phyloP scores from a whole-genome alignment of 2,329 filamentous ascomycete species.

The Diaporthe capsici region DNA sequence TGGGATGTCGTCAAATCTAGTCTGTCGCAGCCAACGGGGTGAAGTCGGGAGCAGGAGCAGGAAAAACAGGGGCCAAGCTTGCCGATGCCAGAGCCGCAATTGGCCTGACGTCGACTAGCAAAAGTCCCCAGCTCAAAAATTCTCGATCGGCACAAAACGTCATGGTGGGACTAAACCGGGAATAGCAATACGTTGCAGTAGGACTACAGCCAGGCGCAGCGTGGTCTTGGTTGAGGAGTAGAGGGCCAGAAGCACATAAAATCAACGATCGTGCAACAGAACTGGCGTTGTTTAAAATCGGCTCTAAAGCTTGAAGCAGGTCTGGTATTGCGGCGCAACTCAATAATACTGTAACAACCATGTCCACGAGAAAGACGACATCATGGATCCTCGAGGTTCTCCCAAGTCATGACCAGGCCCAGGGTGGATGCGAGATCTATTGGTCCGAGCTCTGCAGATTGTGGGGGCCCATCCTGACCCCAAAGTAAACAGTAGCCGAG shows the following conservation, averaged over 20 bases:
- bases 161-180: conserved; percentile 24
- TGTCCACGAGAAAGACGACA: neutral
- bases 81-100: conserved; percentile 26
- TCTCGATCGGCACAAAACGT: conserved; percentile 10
- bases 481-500: conserved; percentile 29
- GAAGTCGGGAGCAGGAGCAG: neutral
- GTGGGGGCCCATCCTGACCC: neutral
- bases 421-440: conserved; percentile 4
- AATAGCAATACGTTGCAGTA: neutral
- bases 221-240: no score
- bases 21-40: neutral
- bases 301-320: neutral
- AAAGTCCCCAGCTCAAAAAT: neutral
- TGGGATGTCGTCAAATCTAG: conserved; percentile 12
- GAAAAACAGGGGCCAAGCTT: conserved; percentile 34
- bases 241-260: no score
- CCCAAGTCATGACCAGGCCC: neutral
- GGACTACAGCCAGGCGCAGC: neutral
- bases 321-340: neutral
- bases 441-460: conserved; percentile 18
- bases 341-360: neutral
- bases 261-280: no score
- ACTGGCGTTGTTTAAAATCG: neutral
- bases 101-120: conserved; percentile 31
- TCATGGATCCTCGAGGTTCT: neutral